These are phyloP conservation scores for Hyaloscypha variabilis DNA, from an alignment of 495 filamentous ascomycete genomes.

Conservation along the genomic window DNA sequence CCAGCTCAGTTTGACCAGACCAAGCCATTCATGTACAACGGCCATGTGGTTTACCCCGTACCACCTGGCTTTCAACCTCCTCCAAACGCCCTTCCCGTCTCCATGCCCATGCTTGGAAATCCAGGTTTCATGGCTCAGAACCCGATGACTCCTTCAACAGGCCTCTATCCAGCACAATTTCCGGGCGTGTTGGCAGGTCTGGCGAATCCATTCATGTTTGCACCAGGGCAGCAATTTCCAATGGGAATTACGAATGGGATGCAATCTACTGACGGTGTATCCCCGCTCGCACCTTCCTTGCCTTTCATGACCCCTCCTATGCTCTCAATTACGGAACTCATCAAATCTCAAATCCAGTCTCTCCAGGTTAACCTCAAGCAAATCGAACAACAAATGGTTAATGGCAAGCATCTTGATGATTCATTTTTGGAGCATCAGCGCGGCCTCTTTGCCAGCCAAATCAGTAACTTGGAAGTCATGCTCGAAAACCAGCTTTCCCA, in stretches of 20 bases:
- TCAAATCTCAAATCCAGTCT: constrained; percentile 24
- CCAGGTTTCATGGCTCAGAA: constrained; percentile 20
- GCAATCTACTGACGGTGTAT: constrained; percentile 4
- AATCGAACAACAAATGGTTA: constrained; percentile 48
- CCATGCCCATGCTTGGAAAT: constrained; percentile 24
- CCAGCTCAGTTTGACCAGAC: constrained; percentile 47
- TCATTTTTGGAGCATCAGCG: constrained; percentile 18
- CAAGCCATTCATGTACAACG: constrained; percentile 50
- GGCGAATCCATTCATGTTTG: constrained; percentile 29
- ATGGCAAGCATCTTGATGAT: constrained; percentile 53
- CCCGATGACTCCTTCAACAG: background rate
- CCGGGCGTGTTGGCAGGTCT: constrained; percentile 29
- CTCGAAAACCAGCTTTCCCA: constrained; percentile 22
- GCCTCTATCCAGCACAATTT: constrained; percentile 21
- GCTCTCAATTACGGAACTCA: constrained; percentile 18
- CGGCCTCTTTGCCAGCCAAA: constrained; percentile 12
- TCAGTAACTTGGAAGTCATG: constrained; percentile 21
- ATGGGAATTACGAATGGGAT: constrained; percentile 11
- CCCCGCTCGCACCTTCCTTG: constrained; percentile 6
- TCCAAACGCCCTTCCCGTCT: constrained; percentile 18
- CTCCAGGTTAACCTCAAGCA: constrained; percentile 41
- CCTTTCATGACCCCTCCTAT: constrained; percentile 8
- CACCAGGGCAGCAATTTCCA: constrained; percentile 21
- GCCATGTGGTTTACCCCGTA: constrained; percentile 50
- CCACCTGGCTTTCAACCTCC: constrained; percentile 27